Conservation (phyloP, 805 yeast species). For the Yarrowia bubula region DNA sequence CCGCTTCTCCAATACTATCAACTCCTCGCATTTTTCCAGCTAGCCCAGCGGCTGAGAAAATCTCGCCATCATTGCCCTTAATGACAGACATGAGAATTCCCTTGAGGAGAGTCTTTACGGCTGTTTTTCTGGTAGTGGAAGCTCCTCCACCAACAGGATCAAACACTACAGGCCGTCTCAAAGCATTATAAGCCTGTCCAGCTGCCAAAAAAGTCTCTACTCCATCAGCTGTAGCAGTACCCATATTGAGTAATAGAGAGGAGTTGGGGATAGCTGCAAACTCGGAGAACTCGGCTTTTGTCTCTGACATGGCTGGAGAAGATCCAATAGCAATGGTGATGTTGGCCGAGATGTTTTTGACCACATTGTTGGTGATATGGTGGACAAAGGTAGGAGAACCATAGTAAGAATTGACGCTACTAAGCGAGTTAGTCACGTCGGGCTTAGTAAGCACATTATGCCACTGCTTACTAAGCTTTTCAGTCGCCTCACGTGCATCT, state of each 20-base stretch:
- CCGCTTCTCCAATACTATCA: conserved; percentile 45
- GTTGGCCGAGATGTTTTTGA: conserved; percentile 82
- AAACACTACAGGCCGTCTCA: conserved; percentile 62
- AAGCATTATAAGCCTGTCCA: conserved; percentile 53
- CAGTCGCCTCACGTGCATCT: conserved; percentile 55
- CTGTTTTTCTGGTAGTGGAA: conserved; percentile 52
- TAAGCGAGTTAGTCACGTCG: background rate
- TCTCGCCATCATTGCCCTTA: conserved; percentile 87
- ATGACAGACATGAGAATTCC: conserved; percentile 59
- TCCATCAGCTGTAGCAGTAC: conserved; percentile 54
- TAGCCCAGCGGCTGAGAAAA: conserved; percentile 55
- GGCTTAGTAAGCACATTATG: conserved; percentile 25
- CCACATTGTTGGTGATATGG: conserved; percentile 87
- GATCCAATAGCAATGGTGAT: conserved; percentile 80
- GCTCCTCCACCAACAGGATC: conserved; percentile 98
- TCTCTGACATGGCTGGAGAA: conserved; percentile 86
- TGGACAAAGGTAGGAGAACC: conserved; percentile 54
- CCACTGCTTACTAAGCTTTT: conserved; percentile 37
- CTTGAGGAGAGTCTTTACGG: conserved; percentile 52
- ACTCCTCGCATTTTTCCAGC: conserved; percentile 66
- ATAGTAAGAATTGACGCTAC: background rate
- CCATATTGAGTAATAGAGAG: conserved; percentile 68
- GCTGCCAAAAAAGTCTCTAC: conserved; percentile 52
- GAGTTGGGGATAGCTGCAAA: conserved; percentile 55
- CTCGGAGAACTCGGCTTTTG: conserved; percentile 62